Conservation (phyloP, 192 early-diverging fungal species). For the Coemansia sp. region DNA sequence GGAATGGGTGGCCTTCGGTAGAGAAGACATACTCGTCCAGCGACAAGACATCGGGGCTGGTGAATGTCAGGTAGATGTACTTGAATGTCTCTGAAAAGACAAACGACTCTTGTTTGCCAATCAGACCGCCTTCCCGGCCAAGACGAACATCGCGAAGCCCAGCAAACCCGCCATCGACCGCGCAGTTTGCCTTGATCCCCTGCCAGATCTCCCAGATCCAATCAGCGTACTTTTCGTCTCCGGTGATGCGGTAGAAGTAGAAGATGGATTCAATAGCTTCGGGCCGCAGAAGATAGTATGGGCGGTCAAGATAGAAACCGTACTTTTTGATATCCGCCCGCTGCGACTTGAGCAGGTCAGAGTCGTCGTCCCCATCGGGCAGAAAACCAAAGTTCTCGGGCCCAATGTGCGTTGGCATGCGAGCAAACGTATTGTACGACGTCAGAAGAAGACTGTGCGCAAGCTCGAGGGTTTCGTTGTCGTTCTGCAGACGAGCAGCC, state of each 20-base stretch:
- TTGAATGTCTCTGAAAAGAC: conserved; percentile 96
- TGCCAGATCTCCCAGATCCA: conserved; percentile 86
- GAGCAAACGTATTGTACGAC: conserved; percentile 46
- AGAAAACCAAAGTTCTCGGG: conserved; percentile 55
- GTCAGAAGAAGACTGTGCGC: conserved; percentile 45
- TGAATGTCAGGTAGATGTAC: conserved; percentile 89
- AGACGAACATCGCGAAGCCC: conserved; percentile 54
- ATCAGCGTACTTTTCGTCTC: conserved; percentile 76
- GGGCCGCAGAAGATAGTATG: conserved; percentile 74
- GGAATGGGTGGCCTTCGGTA: conserved; percentile 92
- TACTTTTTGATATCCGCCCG: conserved; percentile 46
- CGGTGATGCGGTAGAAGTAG: conserved; percentile 84
- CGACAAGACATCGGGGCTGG: conserved; percentile 64
- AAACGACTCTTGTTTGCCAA: conserved; percentile 66
- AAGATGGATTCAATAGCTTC: conserved; percentile 92
- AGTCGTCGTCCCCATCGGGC: conserved; percentile 44
- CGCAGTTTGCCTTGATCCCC: conserved; percentile 79
- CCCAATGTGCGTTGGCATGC: conserved; percentile 53
- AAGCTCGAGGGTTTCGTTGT: conserved; percentile 31
- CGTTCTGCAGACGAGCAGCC: conserved; percentile 42
- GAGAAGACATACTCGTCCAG: conserved; percentile 91
- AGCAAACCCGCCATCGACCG: conserved; percentile 68
- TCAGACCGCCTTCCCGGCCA: conserved; percentile 34
- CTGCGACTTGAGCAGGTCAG: conserved; percentile 32
- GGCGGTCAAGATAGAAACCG: conserved; percentile 50